A percentile compares a stretch with the other conserved stretches of the same genome.
These are phyloP conservation scores for Citrus mangshanensis DNA, from an alignment of 345 rosid species.

Conservation along the genomic window DNA sequence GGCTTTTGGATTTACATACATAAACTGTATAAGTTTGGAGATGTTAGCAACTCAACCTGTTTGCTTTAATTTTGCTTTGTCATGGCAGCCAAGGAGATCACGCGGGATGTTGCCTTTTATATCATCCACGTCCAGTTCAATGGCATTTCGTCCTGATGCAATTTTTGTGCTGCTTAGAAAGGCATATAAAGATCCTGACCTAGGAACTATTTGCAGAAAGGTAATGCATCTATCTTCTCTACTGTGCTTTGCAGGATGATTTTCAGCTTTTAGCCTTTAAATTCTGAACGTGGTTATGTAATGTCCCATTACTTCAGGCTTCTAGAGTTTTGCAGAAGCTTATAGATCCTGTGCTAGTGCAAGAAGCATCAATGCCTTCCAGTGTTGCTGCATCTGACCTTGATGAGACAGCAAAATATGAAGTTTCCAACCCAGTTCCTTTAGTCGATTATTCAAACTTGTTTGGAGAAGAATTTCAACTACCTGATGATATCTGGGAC, in stretches of 20 bases:
- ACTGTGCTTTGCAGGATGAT: slow-evolving; percentile 13
- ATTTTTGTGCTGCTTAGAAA: slow-evolving; percentile 60
- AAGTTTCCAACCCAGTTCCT: slow-evolving; percentile 31
- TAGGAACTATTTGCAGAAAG: slow-evolving; percentile 58
- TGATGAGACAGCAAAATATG: slow-evolving; percentile 45
- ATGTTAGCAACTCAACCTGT: not conserved
- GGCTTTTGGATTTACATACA: not conserved
- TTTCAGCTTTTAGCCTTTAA: slow-evolving; percentile 3
- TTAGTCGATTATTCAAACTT: slow-evolving; percentile 59
- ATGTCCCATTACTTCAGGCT: slow-evolving; percentile 39
- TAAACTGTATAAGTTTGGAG: not conserved
- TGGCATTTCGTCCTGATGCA: slow-evolving; percentile 61
- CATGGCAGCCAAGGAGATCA: slow-evolving; percentile 61
- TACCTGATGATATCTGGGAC: slow-evolving; percentile 53
- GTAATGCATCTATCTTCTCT: slow-evolving; percentile 34
- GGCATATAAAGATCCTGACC: slow-evolving; percentile 62
- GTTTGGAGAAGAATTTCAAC: slow-evolving; percentile 68
- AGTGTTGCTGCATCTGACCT: slow-evolving; percentile 31
- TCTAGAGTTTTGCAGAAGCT: slow-evolving; percentile 61
- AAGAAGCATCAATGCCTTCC: slow-evolving; percentile 32
- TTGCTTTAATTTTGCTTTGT: slow-evolving; percentile 9
- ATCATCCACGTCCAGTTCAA: slow-evolving; percentile 43
- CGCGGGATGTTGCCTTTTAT: slow-evolving; percentile 43
- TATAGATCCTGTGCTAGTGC: slow-evolving; percentile 38
- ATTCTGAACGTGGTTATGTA: slow-evolving; percentile 14